Percentiles rank a stretch among this genome's conserved stretches.
phyloP scores from a whole-genome alignment of 768 basidiomycete genomes.

The Kwoniella sp. region DNA sequence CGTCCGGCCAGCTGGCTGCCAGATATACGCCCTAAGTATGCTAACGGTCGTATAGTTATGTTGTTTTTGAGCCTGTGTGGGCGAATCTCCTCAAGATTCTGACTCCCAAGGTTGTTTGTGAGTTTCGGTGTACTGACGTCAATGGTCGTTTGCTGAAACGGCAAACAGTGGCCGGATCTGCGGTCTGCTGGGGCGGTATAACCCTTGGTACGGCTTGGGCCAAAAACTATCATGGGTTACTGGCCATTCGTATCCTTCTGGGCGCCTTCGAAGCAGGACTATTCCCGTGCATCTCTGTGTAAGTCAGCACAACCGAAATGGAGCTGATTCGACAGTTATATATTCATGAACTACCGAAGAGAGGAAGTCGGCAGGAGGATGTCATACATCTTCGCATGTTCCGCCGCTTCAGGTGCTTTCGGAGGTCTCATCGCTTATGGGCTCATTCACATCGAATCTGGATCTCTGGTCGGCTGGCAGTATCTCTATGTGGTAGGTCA shows the following conservation, averaged over 20 bases:
- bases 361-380: conserved; percentile 32
- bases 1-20: neutral
- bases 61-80: conserved; percentile 1
- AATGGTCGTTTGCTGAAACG: neutral
- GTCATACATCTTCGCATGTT: conserved; percentile 81
- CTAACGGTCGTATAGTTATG: neutral
- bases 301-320: neutral
- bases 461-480: conserved; percentile 36
- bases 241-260: conserved; percentile 25
- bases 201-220: conserved; percentile 27
- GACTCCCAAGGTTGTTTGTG: conserved; percentile 13
- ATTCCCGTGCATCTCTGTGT: conserved; percentile 23
- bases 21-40: neutral
- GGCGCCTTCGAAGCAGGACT: conserved; percentile 33
- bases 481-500: conserved; percentile 31
- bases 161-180: conserved; percentile 18
- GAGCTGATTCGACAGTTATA: conserved; percentile 14
- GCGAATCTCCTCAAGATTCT: conserved; percentile 12
- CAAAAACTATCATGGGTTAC: conserved; percentile 27
- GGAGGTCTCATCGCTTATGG: conserved; percentile 80
- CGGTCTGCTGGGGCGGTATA: conserved; percentile 19
- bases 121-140: neutral
- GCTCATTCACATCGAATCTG: conserved; percentile 65
- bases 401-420: conserved; percentile 73
- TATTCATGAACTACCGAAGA: conserved; percentile 32